Evolutionary conservation across 768 basidiomycete species (phyloP).

Genomic region (Serendipita vermifera): DNA sequence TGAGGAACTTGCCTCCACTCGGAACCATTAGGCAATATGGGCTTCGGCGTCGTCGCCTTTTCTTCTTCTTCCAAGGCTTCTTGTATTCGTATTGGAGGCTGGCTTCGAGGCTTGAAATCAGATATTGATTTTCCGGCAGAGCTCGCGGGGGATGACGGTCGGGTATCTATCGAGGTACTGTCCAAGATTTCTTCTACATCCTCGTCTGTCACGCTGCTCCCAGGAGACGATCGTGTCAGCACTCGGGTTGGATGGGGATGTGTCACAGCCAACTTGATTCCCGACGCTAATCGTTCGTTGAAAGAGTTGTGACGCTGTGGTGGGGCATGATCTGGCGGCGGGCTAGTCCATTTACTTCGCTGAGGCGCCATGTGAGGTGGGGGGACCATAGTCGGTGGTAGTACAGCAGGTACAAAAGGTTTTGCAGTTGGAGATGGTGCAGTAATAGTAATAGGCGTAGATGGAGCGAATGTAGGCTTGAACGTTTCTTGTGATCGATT

Average conservation of each 20-base stretch:
- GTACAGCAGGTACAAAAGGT: conserved; percentile 23
- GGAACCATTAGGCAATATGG: not conserved
- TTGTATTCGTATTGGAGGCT: not conserved
- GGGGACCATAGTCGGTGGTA: conserved; percentile 24
- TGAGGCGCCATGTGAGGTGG: conserved; percentile 73
- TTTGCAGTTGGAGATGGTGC: conserved; percentile 19
- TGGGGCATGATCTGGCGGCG: conserved; percentile 66
- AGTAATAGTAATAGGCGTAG: not conserved
- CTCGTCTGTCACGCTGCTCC: conserved; percentile 3
- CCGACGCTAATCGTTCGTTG: conserved; percentile 50
- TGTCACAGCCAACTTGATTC: conserved; percentile 43
- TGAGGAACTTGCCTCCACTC: not conserved
- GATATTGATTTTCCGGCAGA: not conserved
- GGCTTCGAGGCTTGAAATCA: not conserved
- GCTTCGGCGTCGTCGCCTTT: not conserved
- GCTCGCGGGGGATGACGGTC: conserved; percentile 2
- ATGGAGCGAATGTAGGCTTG: conserved; percentile 6
- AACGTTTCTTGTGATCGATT: not conserved
- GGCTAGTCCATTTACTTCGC: conserved; percentile 73
- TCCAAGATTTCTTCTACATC: conserved; percentile 6
- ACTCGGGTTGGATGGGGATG: not conserved
- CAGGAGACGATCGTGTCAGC: not conserved
- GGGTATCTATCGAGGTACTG: not conserved
- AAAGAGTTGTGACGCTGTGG: conserved; percentile 52
- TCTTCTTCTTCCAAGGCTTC: not conserved